A percentile compares a stretch with the other conserved stretches of the same genome.
Conservation (phyloP, 2,329 filamentous ascomycete genomes). For the Coniochaeta sp. region DNA sequence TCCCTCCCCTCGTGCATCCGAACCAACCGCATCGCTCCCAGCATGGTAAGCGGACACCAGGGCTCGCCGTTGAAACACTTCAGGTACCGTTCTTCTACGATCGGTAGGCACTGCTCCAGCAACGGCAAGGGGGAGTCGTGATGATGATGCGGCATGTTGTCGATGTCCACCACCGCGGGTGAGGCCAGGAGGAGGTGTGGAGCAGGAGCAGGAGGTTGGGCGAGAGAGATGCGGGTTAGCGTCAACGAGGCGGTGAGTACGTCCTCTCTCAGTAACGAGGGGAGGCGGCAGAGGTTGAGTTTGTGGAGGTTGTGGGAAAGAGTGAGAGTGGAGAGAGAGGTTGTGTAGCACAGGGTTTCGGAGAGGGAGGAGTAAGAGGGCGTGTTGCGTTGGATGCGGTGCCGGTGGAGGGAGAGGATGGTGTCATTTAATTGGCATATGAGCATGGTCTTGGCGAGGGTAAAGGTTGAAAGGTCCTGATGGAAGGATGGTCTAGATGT, state of each 20-base stretch:
- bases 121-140: conserved; percentile 10
- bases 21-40: conserved; percentile 15
- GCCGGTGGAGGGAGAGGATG: conserved; percentile 16
- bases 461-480: neutral
- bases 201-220: conserved; percentile 10
- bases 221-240: conserved; percentile 12
- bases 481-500: neutral
- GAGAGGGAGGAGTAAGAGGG: conserved; percentile 13
- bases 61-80: conserved; percentile 14
- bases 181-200: neutral
- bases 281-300: conserved; percentile 9
- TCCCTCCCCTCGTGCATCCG: conserved; percentile 11
- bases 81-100: conserved; percentile 16
- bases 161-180: neutral
- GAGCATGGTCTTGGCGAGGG: conserved; percentile 11
- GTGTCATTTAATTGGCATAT: conserved; percentile 16
- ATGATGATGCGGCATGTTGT: neutral
- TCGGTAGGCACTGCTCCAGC: conserved; percentile 14
- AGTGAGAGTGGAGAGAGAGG: conserved; percentile 15
- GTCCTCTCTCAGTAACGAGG: too few relatives aligned
- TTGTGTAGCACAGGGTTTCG: conserved; percentile 15
- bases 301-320: conserved; percentile 12
- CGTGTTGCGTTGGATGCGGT: conserved; percentile 10
- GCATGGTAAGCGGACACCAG: conserved; percentile 17
- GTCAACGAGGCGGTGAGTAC: conserved; percentile 14